phyloP scores from a whole-genome alignment of 148 eudicot genomes.

The Heliosperma pusillum region DNA sequence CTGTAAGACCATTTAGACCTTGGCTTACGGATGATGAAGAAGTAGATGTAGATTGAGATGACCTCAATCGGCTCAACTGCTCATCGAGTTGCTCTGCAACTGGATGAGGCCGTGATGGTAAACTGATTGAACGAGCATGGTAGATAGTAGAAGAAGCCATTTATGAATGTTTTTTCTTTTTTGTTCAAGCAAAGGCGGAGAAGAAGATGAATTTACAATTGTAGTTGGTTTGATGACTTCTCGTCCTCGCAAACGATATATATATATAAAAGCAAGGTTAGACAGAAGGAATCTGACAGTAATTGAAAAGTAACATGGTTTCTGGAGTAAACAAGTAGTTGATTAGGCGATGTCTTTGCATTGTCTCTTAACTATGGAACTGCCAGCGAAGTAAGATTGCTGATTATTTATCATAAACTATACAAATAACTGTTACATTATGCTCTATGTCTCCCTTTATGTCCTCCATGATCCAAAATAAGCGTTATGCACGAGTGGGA shows the following conservation, averaged over 20 bases:
- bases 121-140: slow-evolving; percentile 33
- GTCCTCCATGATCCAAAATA: background rate
- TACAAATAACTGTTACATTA: background rate
- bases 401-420: background rate
- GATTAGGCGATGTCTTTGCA: slow-evolving; percentile 19
- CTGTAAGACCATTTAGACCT: slow-evolving; percentile 17
- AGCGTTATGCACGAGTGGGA: too few species aligned
- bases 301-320: slow-evolving; percentile 2
- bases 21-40: slow-evolving; percentile 19
- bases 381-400: background rate
- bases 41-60: slow-evolving; percentile 3
- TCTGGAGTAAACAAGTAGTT: too few species aligned
- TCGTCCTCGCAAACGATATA: background rate
- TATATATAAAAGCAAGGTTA: background rate
- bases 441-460: background rate
- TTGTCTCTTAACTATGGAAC: slow-evolving; percentile 14
- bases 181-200: background rate
- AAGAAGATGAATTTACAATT: background rate
- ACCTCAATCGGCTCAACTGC: background rate
- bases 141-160: slow-evolving; percentile 14
- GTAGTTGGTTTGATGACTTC: slow-evolving; percentile 13
- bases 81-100: background rate
- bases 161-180: background rate
- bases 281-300: slow-evolving; percentile 16
- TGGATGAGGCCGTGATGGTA: slow-evolving; percentile 20